Evolutionary conservation across 176 grass and related monocot species (phyloP), one percentile per base, ranked within the genome.

Genomic region (Ensete ventricosum): DNA sequence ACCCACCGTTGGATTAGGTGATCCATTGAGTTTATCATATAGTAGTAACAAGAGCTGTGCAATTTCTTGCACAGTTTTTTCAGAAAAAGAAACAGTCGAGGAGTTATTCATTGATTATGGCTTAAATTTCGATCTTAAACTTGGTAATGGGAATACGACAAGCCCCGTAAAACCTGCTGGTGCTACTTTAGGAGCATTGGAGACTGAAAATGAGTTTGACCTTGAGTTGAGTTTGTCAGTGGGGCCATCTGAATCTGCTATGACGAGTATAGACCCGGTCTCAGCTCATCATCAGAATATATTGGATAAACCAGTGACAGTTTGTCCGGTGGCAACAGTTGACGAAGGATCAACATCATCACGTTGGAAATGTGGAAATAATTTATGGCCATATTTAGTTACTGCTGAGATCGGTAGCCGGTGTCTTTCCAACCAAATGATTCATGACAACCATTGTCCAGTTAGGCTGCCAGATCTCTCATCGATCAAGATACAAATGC

Each of bases 191-290:
- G 83, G 65, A 64, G 64, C 75, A 77, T 73, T 75, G 49, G 76
- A 76, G 11, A 84, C 69, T 52, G 71, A 79, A 14, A 22, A 64
- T 83, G 77, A 72, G 22, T 49, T 92, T 59, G 85, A 92, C 82
- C 87, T 96, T 75, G 82, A 90, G 27, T 73, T 96, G 70, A 83
- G 87, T 82, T 77, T 96, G 54, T 78, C 80, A 58, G 74, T 85
- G 11, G 86, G 86, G 43, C 86, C 85, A 60, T 90, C 85, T 68
- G 85, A 87, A 71, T 92, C 93, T 81, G 74, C 4, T 78, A 74
- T 96, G 34, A 96, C 90, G 19, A 67, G 83, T 26, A 73, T 65
- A 65, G 72, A 34, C 77, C 34, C 75, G 51, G 78, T 19, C n/a
- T n/a, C 66, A 64, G 50, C 71, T 49, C 50, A 43, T 75, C 73